These are phyloP conservation scores for Amanita pallidorosea DNA, from an alignment of 768 basidiomycete genomes.

Conservation along the genomic window DNA sequence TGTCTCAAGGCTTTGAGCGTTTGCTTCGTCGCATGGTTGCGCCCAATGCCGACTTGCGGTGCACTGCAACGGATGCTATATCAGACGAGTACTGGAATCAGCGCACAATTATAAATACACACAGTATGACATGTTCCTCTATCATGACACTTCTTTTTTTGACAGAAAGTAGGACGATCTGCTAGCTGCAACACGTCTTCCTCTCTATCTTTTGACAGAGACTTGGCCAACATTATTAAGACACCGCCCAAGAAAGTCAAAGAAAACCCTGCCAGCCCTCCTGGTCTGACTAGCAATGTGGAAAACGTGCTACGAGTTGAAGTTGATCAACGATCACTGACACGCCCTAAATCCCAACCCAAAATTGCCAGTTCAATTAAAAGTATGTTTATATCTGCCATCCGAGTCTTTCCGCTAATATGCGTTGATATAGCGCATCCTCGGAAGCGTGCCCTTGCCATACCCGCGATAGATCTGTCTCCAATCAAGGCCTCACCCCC, in stretches of 20 bases:
- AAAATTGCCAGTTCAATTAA: conserved; percentile 26
- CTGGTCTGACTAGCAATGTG: conserved; percentile 20
- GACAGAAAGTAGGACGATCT: conserved; percentile 28
- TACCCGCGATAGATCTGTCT: conserved; percentile 28
- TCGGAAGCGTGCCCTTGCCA: conserved; percentile 26
- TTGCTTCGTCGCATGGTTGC: conserved; percentile 69
- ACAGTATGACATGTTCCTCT: not conserved
- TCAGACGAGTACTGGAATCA: conserved; percentile 56
- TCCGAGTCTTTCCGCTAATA: not conserved
- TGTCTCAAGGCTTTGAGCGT: conserved; percentile 53
- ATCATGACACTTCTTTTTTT: not conserved
- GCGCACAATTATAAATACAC: conserved; percentile 30
- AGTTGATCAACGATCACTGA: conserved; percentile 11
- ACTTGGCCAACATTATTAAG: conserved; percentile 28
- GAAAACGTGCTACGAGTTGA: not conserved
- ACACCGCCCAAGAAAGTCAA: conserved; percentile 20
- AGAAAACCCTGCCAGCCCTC: conserved; percentile 21
- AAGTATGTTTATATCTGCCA: conserved; percentile 9
- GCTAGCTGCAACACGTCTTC: conserved; percentile 35
- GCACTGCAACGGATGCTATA: conserved; percentile 57
- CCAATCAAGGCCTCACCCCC: conserved; percentile 47
- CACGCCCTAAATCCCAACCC: conserved; percentile 35
- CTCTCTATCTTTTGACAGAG: conserved; percentile 40
- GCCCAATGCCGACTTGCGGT: conserved; percentile 75
- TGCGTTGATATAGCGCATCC: conserved; percentile 16